These are phyloP conservation scores for Castanopsis chinensis DNA, from an alignment of 306 rosid genomes.

Conservation along the genomic window DNA sequence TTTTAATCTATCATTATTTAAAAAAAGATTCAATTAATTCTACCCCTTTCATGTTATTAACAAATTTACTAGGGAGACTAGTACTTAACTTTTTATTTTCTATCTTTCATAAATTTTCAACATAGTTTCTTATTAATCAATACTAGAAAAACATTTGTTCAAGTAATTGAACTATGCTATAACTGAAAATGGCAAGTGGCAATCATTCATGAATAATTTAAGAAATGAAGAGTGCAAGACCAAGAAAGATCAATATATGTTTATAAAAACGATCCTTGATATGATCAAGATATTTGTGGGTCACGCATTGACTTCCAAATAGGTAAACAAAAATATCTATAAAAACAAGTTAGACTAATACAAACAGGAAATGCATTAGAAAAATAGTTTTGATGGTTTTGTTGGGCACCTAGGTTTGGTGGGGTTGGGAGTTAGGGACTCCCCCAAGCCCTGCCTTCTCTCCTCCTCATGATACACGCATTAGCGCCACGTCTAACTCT, in stretches of 20 bases:
- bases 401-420: neutral
- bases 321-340: neutral
- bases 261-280: neutral
- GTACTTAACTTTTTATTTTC: too few relatives aligned
- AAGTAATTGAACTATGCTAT: neutral
- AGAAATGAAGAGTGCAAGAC: neutral
- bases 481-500: conserved; percentile 19
- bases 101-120: too few relatives aligned
- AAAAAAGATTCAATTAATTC: too few relatives aligned
- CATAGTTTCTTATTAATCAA: too few relatives aligned
- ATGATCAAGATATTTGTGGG: conserved; percentile 25
- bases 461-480: conserved; percentile 1
- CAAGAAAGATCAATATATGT: neutral
- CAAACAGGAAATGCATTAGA: conserved; percentile 28
- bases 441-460: neutral
- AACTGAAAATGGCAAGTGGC: neutral
- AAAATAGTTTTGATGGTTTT: neutral
- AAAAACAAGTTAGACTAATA: neutral
- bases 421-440: conserved; percentile 28
- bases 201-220: neutral
- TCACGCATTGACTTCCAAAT: conserved; percentile 27
- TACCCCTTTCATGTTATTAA: too few relatives aligned
- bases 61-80: too few relatives aligned
- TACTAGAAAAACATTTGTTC: too few relatives aligned
- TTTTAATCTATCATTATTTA: too few relatives aligned